Base-by-base conservation (phyloP, 2,329 filamentous ascomycete genomes). In the Hymenoscyphus infarciens region DNA sequence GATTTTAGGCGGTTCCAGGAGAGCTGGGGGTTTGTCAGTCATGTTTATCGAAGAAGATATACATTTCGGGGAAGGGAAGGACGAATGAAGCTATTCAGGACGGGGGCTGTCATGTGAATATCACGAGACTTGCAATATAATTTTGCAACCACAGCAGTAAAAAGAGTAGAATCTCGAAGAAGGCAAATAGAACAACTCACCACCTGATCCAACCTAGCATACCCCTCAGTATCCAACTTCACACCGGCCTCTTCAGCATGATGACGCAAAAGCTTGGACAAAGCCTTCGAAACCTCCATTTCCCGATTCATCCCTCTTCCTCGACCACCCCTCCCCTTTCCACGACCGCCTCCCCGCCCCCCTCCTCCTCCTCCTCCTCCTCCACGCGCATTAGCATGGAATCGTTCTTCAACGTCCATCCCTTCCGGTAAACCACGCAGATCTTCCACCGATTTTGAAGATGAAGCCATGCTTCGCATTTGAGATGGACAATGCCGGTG, bases 181-280 rank as follows among this genome's bases (percentile, higher is more conserved):
- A n/a, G n/a, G n/a, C n/a, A n/a, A n/a, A n/a, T n/a, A n/a, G n/a
- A n/a, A n/a, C n/a, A n/a, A n/a, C 84, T 81, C 72, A 87, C 84
- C 73, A 88, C 86, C 62, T 77, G 75, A 67, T 85, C 81, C 62
- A 88, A 73, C 54, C 79, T 76, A 52, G 84, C 86, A 72, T 78
- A 88, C 0, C 87, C 87, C 70, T 86, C 84, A 1, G 69, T 75
- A 70, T 88, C 85, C 7, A 88, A 79, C 69, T 74, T 69, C 56
- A 88, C 78, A 3, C 85, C 84, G 22, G 82, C 85, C 45, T 80
- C 81, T 58, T 76, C 75, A 63, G 74, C 72, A 67, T 73, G 69
- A 70, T 73, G 74, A 52, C 74, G 68, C 59, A 75, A 63, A 27
- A 75, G 63, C 65, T 71, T 73, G n/a, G 69, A 72, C 42, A 75